Conservation (phyloP, 768 basidiomycete species). For the Sporobolomyces pararoseus region DNA sequence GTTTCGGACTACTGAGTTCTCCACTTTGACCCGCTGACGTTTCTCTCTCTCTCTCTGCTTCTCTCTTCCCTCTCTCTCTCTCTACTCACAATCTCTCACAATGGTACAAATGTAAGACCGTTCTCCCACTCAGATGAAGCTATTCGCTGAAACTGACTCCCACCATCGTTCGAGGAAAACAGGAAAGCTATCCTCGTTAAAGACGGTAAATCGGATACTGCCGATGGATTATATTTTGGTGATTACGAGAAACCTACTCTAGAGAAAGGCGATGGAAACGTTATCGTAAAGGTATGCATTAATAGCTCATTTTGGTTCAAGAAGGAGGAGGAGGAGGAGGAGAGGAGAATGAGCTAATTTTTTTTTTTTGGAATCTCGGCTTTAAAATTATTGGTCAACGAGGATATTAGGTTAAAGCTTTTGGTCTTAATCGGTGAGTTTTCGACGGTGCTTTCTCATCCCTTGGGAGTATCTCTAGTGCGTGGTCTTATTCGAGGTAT, state of each 20-base stretch:
- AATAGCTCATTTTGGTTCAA: no score
- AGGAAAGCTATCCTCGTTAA: conserved; percentile 33
- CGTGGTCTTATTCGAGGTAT: no score
- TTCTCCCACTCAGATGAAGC: background rate
- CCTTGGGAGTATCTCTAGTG: no score
- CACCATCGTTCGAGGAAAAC: background rate
- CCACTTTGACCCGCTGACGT: background rate
- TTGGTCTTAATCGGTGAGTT: conserved; percentile 42
- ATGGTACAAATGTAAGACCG: conserved; percentile 21
- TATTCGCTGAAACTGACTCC: background rate
- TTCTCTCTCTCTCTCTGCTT: background rate
- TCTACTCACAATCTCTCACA: background rate
- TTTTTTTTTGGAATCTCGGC: no score
- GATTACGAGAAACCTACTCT: conserved; percentile 35
- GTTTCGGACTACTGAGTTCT: no score
- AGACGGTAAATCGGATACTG: conserved; percentile 22
- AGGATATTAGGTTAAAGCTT: conserved; percentile 36
- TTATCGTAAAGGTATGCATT: conserved; percentile 40
- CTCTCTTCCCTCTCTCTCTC: background rate
- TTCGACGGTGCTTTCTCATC: no score
- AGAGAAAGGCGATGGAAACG: conserved; percentile 28
- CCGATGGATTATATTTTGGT: conserved; percentile 37
- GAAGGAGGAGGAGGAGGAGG: no score
- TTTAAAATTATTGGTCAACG: no score
- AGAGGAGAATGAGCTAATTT: no score